Percentiles rank a stretch among this genome's conserved stretches.
These are phyloP conservation scores for Pelargonium myrrhifolium DNA, from an alignment of 441 rosid genomes.

Conservation along the genomic window DNA sequence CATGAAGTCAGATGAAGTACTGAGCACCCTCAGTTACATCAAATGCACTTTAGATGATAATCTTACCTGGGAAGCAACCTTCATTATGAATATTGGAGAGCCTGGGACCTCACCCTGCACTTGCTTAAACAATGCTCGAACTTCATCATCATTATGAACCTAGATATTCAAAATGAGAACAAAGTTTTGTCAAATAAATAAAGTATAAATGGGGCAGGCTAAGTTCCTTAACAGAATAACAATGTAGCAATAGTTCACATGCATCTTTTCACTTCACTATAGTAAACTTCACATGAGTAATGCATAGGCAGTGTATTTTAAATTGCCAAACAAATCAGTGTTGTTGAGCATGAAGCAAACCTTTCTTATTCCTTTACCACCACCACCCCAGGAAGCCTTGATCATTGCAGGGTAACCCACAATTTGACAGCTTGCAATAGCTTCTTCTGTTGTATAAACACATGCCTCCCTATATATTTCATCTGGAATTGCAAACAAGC, in stretches of 20 bases:
- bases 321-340: background rate
- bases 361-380: conserved; percentile 99
- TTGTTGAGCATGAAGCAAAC: conserved; percentile 33
- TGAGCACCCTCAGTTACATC: conserved; percentile 10
- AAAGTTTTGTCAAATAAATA: background rate
- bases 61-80: conserved; percentile 99
- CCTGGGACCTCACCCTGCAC: conserved; percentile 99
- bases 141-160: conserved; percentile 99
- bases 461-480: conserved; percentile 91
- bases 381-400: conserved; percentile 99
- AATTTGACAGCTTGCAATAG: conserved; percentile 92
- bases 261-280: background rate
- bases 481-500: conserved; percentile 79
- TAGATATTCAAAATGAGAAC: conserved; percentile 23
- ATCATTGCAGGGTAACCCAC: conserved; percentile 99
- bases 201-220: background rate
- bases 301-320: background rate
- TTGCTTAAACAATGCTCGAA: conserved; percentile 96
- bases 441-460: conserved; percentile 96
- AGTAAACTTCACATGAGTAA: background rate
- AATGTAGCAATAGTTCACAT: background rate
- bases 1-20: conserved; percentile 16
- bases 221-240: background rate
- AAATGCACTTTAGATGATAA: conserved; percentile 20
- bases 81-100: conserved; percentile 99